Evolutionary conservation across 352 stramenopile species (phyloP).

Genomic region (Phytopythium helicoides): DNA sequence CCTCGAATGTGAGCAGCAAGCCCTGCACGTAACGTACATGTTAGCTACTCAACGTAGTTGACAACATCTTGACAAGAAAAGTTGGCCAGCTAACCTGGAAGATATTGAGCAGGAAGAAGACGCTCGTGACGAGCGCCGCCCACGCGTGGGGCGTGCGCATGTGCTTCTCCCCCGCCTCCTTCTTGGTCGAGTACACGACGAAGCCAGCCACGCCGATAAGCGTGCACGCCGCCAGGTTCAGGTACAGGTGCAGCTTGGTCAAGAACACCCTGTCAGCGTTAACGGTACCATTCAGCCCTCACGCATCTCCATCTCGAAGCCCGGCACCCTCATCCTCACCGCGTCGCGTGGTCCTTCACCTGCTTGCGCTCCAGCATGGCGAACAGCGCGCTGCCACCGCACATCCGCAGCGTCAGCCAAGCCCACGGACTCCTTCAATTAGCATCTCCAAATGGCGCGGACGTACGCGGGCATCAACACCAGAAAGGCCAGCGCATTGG

Average conservation of each 20-base stretch:
- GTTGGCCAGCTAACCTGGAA: constrained; percentile 34
- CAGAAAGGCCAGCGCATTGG: constrained; percentile 51
- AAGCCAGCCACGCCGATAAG: constrained; percentile 35
- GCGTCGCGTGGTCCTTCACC: constrained; percentile 29
- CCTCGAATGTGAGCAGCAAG: constrained; percentile 62
- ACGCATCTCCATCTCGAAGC: too few species aligned
- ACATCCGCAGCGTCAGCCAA: constrained; percentile 2
- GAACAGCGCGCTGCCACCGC: constrained; percentile 39
- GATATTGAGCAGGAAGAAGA: constrained; percentile 65
- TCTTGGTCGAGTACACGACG: constrained; percentile 40
- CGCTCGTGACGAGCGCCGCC: constrained; percentile 39
- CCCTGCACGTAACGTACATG: constrained; percentile 13
- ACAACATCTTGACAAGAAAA: too few species aligned
- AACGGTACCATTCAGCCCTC: too few species aligned
- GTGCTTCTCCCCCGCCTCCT: constrained; percentile 21
- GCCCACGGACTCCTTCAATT: too few species aligned
- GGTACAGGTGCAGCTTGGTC: constrained; percentile 52
- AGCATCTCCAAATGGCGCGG: neutral
- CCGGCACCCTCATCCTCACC: too few species aligned
- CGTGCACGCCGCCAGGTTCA: constrained; percentile 38
- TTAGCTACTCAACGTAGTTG: too few species aligned
- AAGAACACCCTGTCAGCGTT: constrained; percentile 53
- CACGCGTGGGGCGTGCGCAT: constrained; percentile 53
- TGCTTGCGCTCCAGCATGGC: constrained; percentile 53
- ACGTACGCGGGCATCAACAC: constrained; percentile 49